Base-by-base conservation (phyloP, 495 filamentous ascomycete genomes). In the Zalerion maritima region DNA sequence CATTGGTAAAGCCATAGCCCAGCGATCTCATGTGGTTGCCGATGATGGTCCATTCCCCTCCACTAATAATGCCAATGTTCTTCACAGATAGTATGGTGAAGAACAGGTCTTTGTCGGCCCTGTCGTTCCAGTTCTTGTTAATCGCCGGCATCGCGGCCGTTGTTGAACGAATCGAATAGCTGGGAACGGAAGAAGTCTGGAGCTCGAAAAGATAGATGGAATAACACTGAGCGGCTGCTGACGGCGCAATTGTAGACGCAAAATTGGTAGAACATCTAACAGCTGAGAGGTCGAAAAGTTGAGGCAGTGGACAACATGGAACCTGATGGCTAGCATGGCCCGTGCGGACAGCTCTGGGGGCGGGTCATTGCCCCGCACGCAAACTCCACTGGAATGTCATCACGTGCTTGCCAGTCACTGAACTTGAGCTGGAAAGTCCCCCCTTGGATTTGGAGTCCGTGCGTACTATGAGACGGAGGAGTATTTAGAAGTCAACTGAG, bases 41-140 rank as follows among this genome's bases (percentile, higher is more conserved):
- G 22, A 66, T 66, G 7, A 57, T 64, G 10, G 49, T 55, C 61
- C 61, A 66, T 54, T 66, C 61, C 11, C 49, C 40, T 24, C 61
- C 61, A 49, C 61, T 66, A 47, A 66, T 66, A 41, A 64, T 54
- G 31, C 60, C 61, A 17, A 66, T 64, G 35, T 63, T 61, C 46
- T 66, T 66, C 25, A 66, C 60, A 3, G 55, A 60, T n/a, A 66
- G 46, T 25, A 66, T 66, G 29, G 60, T 64, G 37, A 66, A 66
- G 47, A 64, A 66, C 24, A 66, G 52, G 37, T 66, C 61, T 34
- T 63, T 64, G 36, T 66, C 61, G 28, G 61, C 61, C 31, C 58
- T 48, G 41, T 66, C 61, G 32, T 58, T 61, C 61, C 61, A 66
- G 41, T 66, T 66, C 33, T 62, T 66, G 38, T 62, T 64, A 56